Percentiles rank a stretch among this genome's conserved stretches.
phyloP scores from a whole-genome alignment of 2,329 filamentous ascomycete species.

The Hawksworthiomyces lignivorus region DNA sequence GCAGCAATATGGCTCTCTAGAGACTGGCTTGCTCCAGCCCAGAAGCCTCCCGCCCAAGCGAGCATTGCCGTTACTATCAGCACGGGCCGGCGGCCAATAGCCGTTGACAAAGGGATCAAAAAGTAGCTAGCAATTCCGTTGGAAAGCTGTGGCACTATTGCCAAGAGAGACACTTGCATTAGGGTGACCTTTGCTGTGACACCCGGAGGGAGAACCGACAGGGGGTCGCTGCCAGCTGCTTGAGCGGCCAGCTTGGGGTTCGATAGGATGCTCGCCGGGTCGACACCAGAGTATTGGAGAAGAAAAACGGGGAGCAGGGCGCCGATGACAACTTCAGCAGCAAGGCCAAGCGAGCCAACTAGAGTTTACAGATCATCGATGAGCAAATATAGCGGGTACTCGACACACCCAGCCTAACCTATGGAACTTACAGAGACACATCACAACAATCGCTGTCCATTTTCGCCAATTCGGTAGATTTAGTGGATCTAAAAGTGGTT shows the following conservation, averaged over 20 bases:
- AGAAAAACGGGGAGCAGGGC: conserved; percentile 27
- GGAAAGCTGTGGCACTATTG: too few species aligned
- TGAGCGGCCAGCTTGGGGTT: conserved; percentile 6
- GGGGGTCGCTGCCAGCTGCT: conserved; percentile 16
- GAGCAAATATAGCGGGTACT: too few species aligned
- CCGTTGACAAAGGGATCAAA: conserved; percentile 29
- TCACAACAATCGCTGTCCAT: conserved; percentile 21
- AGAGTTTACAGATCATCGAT: too few species aligned
- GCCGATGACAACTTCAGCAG: conserved; percentile 24
- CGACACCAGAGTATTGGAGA: conserved; percentile 28
- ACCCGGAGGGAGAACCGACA: conserved; percentile 23
- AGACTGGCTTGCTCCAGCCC: conserved; percentile 24
- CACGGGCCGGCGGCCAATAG: conserved; percentile 27
- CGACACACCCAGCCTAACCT: too few species aligned
- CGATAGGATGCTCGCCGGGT: conserved; percentile 21
- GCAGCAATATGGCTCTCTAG: conserved; percentile 23
- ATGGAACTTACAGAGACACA: too few species aligned
- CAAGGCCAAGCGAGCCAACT: conserved; percentile 19
- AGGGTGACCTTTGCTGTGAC: too few species aligned
- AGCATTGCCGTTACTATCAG: conserved; percentile 25
- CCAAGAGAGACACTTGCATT: too few species aligned
- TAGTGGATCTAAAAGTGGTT: too few species aligned
- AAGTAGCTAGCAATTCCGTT: conserved; percentile 27
- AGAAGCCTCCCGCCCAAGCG: conserved; percentile 28
- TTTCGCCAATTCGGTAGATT: conserved; percentile 26